These are phyloP conservation scores for Prunus kanzakura DNA, from an alignment of 306 rosid genomes.

Conservation along the genomic window DNA sequence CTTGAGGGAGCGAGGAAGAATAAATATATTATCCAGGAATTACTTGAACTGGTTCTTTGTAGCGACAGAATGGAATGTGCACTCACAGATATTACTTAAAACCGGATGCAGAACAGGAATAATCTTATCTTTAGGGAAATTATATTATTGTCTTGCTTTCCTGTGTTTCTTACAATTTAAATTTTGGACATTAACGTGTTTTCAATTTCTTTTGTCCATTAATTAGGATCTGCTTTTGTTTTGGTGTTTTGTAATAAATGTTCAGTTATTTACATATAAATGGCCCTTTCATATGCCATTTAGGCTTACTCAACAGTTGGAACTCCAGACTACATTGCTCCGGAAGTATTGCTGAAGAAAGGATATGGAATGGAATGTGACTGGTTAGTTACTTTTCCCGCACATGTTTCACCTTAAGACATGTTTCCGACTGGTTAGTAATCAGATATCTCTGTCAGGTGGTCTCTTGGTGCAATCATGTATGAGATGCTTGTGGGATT, in stretches of 20 bases:
- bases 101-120: background rate
- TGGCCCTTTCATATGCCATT: constrained; percentile 11
- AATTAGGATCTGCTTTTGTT: background rate
- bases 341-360: constrained; percentile 74
- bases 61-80: background rate
- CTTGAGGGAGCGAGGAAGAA: background rate
- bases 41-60: background rate
- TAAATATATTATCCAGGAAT: background rate
- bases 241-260: background rate
- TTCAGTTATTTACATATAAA: constrained; percentile 15
- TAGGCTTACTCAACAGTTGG: constrained; percentile 94
- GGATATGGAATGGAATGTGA: constrained; percentile 94
- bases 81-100: background rate
- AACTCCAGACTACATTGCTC: constrained; percentile 91
- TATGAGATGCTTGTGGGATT: constrained; percentile 91
- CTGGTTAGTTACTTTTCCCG: constrained; percentile 47
- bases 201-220: background rate
- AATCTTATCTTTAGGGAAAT: background rate
- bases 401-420: background rate
- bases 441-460: constrained; percentile 44
- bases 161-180: background rate
- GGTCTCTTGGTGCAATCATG: constrained; percentile 98
- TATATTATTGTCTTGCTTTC: background rate
- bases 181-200: background rate
- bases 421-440: constrained; percentile 1